These are phyloP conservation scores for Paramyrothecium sp. DNA, from an alignment of 2,329 filamentous ascomycete genomes.

Conservation along the genomic window DNA sequence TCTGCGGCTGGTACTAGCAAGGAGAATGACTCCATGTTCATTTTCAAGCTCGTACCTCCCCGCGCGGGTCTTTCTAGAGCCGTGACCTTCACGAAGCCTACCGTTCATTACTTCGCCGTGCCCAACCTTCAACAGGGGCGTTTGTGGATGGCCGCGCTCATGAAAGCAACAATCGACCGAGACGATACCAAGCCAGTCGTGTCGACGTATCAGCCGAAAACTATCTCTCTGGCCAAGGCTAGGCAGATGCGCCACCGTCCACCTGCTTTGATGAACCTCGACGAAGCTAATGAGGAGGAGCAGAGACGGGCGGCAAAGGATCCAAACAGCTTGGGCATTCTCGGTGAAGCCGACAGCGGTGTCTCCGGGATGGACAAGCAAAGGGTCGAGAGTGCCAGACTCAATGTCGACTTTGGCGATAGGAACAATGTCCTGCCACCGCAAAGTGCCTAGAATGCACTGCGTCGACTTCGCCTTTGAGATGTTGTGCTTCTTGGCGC, in stretches of 20 bases:
- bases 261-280: slow-evolving; percentile 77
- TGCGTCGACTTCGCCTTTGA: slow-evolving; percentile 12
- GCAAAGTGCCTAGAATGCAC: slow-evolving; percentile 27
- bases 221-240: slow-evolving; percentile 88
- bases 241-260: slow-evolving; percentile 85
- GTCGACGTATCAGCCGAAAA: slow-evolving; percentile 95
- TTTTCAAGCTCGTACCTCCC: slow-evolving; percentile 95
- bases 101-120: slow-evolving; percentile 96
- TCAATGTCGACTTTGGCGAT: slow-evolving; percentile 23
- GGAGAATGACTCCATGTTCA: slow-evolving; percentile 77
- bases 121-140: slow-evolving; percentile 85
- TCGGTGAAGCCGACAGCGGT: slow-evolving; percentile 40
- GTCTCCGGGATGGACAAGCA: slow-evolving; percentile 41
- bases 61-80: slow-evolving; percentile 83
- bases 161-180: slow-evolving; percentile 98
- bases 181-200: slow-evolving; percentile 78
- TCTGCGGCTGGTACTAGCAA: slow-evolving; percentile 34
- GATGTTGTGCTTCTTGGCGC: neutral
- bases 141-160: slow-evolving; percentile 96
- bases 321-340: slow-evolving; percentile 40
- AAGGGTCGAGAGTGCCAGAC: slow-evolving; percentile 29
- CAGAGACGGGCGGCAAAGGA: slow-evolving; percentile 18
- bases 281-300: slow-evolving; percentile 35
- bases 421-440: slow-evolving; percentile 20
- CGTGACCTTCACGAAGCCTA: slow-evolving; percentile 96